These are phyloP conservation scores for Sugiyamaella grinbergsii DNA, from an alignment of 1,139 yeast species.

Conservation along the genomic window DNA sequence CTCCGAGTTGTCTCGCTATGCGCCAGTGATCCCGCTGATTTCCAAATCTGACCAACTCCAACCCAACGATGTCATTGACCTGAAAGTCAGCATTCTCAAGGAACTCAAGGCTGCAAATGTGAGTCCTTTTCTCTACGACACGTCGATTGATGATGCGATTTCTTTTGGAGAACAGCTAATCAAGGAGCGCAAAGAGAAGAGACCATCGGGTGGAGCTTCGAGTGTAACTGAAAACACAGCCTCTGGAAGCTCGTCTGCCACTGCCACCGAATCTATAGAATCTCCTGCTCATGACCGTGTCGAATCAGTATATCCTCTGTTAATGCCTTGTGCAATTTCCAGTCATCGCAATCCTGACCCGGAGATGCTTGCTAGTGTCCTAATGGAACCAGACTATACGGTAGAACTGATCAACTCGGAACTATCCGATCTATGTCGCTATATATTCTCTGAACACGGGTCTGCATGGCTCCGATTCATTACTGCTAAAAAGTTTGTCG, in stretches of 20 bases:
- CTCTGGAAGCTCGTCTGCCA: no score
- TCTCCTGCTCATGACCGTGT: constrained; percentile 17
- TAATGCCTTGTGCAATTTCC: constrained; percentile 34
- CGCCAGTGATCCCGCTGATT: constrained; percentile 39
- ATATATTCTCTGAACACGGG: constrained; percentile 37
- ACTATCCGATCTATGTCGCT: constrained; percentile 28
- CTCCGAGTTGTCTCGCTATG: constrained; percentile 29
- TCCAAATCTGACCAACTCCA: constrained; percentile 34
- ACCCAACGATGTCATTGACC: constrained; percentile 26
- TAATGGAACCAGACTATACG: constrained; percentile 35
- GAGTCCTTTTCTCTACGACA: constrained; percentile 36
- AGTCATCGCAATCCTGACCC: constrained; percentile 29
- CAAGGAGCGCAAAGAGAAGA: constrained; percentile 12
- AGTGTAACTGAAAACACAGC: no score
- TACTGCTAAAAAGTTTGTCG: constrained; percentile 36
- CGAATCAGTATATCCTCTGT: constrained; percentile 21
- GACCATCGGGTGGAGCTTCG: not conserved
- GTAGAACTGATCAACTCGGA: constrained; percentile 33
- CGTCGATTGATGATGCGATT: constrained; percentile 32
- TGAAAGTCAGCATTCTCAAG: constrained; percentile 32
- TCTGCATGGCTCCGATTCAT: constrained; percentile 38
- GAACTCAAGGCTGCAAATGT: constrained; percentile 30
- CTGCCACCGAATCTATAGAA: constrained; percentile 12
- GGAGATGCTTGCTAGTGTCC: constrained; percentile 36
- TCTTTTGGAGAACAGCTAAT: constrained; percentile 24